phyloP scores from a whole-genome alignment of 345 rosid species.

The Turritis glabra region DNA sequence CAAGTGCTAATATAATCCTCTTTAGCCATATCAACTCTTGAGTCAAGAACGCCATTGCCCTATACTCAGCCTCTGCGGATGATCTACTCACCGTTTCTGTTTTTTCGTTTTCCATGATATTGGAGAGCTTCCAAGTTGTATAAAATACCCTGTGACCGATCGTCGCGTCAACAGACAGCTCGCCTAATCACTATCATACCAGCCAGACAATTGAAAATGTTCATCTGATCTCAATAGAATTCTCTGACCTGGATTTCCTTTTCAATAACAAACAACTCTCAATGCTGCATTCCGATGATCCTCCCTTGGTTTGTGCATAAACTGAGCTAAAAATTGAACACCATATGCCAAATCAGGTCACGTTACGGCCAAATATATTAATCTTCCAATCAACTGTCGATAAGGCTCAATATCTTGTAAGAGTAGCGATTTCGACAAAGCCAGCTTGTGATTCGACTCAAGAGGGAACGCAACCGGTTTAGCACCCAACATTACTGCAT shows the following conservation, averaged over 20 bases:
- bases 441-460: neutral
- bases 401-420: neutral
- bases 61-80: neutral
- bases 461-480: neutral
- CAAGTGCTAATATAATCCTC: neutral
- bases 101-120: neutral
- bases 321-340: neutral
- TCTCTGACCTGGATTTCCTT: neutral
- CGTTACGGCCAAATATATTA: neutral
- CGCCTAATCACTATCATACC: neutral
- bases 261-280: neutral
- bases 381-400: neutral
- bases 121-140: neutral
- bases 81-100: neutral
- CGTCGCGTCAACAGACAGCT: rapidly evolving
- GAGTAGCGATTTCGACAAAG: neutral
- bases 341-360: neutral
- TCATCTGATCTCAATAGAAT: neutral
- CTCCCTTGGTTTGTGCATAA: neutral
- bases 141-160: neutral
- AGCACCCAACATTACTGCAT: rapidly evolving
- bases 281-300: neutral
- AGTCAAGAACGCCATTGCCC: neutral
- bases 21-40: neutral
- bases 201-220: neutral